These are phyloP conservation scores for Noccaea bulbosa DNA, from an alignment of 345 rosid species.

Conservation along the genomic window DNA sequence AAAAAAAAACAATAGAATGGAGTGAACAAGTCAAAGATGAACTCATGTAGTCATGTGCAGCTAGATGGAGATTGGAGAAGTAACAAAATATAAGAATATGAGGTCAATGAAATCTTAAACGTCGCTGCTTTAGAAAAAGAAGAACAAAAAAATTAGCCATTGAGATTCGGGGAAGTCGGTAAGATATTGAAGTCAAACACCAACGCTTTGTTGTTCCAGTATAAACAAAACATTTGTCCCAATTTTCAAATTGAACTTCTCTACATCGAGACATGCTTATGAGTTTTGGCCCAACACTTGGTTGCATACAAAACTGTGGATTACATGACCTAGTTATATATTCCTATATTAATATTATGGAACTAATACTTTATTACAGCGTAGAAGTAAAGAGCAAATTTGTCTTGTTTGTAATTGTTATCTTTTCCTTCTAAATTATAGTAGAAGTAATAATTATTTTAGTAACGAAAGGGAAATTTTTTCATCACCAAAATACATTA, in stretches of 20 bases:
- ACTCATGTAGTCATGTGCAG: conserved; percentile 15
- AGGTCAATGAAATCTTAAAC: conserved; percentile 20
- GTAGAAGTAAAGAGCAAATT: too few relatives aligned
- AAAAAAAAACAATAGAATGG: conserved; percentile 20
- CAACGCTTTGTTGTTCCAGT: conserved; percentile 24
- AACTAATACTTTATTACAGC: neutral
- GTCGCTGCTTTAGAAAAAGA: conserved; percentile 9
- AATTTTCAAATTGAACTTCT: conserved; percentile 15
- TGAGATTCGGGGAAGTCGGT: conserved; percentile 24
- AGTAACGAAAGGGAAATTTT: too few relatives aligned
- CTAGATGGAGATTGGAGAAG: conserved; percentile 6
- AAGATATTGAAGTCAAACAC: conserved; percentile 27
- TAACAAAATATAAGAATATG: neutral
- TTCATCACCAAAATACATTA: too few relatives aligned
- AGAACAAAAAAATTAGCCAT: neutral
- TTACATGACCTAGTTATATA: neutral
- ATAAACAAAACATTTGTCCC: conserved; percentile 12
- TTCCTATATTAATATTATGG: neutral
- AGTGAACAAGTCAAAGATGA: conserved; percentile 37
- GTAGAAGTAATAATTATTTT: too few relatives aligned
- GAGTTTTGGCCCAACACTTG: conserved; percentile 10
- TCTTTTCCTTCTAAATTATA: too few relatives aligned
- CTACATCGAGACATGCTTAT: conserved; percentile 5
- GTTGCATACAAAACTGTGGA: conserved; percentile 20
- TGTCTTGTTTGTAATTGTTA: too few relatives aligned